A percentile compares a stretch with the other conserved stretches of the same genome.
Evolutionary conservation across 306 rosid genomes (phyloP).

Genomic region (Luffa acutangula): DNA sequence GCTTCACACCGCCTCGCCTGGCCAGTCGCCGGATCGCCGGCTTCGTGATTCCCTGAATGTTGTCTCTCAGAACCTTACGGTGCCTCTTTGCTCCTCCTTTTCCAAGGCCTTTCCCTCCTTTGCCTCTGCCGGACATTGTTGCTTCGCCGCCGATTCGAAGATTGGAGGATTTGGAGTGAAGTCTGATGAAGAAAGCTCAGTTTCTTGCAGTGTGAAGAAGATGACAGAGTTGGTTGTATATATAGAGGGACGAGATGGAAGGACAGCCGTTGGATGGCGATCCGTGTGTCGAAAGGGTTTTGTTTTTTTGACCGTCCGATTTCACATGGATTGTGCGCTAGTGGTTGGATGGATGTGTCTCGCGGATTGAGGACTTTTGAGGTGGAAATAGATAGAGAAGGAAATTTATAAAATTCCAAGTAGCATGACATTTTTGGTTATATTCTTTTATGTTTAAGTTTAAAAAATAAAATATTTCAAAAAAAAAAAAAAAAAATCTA

Average conservation of each 20-base stretch:
- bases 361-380: background rate
- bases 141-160: background rate
- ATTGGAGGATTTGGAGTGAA: background rate
- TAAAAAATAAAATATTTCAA: no score
- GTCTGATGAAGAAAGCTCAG: background rate
- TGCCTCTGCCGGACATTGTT: conserved; percentile 5
- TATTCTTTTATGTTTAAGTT: no score
- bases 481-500: no score
- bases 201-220: no score
- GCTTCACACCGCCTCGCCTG: conserved; percentile 1
- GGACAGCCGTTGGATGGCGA: background rate
- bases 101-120: background rate
- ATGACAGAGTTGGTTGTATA: background rate
- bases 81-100: conserved; percentile 6
- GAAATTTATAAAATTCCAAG: no score
- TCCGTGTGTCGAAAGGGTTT: background rate
- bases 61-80: background rate
- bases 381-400: background rate
- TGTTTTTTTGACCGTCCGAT: background rate
- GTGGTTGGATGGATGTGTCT: background rate
- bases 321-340: background rate
- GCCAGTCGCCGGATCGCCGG: conserved; percentile 5
- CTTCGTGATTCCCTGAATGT: conserved; percentile 7
- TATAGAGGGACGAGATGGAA: background rate
- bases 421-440: no score